Base-by-base conservation (phyloP, 2,329 filamentous ascomycete species). In the Fusarium redolens region DNA sequence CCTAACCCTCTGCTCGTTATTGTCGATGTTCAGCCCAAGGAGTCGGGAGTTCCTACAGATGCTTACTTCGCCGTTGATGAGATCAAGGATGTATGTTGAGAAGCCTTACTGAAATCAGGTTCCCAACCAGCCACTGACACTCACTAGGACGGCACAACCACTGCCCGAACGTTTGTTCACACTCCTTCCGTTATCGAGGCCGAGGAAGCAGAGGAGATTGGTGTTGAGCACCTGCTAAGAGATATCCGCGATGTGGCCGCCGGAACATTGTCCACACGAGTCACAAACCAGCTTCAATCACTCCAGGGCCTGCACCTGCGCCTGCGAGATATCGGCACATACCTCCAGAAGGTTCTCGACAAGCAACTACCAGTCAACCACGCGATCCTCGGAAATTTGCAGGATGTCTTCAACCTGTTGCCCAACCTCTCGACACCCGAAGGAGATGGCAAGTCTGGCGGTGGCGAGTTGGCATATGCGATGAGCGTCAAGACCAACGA, bases 401-500 rank as follows among this genome's bases (percentile, higher is more conserved):
- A 99, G 86, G 96, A 99, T 80, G 94, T 98, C 70, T 99, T 99
- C 89, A 99, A 99, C 84, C 91, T 99, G 47, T 91, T 99, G 30
- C 96, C 96, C 52, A 99, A 99, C 84, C 89, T 99, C 58, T 95
- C 94, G 14, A 97, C 95, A 41, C 94, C 96, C 35, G 90, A 93
- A 62, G 86, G 88, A 47, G 91, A 91, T 45, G 88, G 86, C 71
- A 88, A 92, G 78, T 80, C 84, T 37, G 84, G 92, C 77, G 94
- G 95, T 78, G 92, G 92, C 79, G 96, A 98, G 82, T 88, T 99
- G 60, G 92, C 95, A n/a, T 90, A 96, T 70, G 95, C 96, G 40
- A 97, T 99, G 95, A 97, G 94, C 84, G 91, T 97, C 85, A 99
- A 99, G 90, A 98, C 96, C 66, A 99, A 99, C 80, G 96, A 99